These are phyloP conservation scores for Phlebiopsis flavidoalba DNA, from an alignment of 768 basidiomycete genomes.

Conservation along the genomic window DNA sequence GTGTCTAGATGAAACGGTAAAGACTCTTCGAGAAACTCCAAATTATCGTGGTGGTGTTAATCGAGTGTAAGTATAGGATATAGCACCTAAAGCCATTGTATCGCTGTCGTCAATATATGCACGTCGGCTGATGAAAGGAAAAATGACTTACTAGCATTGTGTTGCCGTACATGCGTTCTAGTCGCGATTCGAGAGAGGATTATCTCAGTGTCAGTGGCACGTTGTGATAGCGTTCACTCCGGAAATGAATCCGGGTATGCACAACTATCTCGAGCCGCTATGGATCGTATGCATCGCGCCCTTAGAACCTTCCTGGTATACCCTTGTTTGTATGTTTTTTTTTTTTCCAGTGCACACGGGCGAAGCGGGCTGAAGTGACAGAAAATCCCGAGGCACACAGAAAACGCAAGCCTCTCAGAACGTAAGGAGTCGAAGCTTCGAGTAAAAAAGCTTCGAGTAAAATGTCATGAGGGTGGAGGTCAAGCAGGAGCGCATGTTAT, in stretches of 20 bases:
- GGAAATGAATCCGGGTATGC: constrained; percentile 1
- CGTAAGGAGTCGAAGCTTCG: too few relatives aligned
- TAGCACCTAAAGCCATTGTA: not conserved
- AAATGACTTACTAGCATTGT: not conserved
- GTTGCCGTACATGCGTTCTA: not conserved
- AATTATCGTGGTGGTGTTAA: not conserved
- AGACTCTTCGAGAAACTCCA: not conserved
- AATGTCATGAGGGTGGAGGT: too few relatives aligned
- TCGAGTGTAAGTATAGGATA: not conserved
- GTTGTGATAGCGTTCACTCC: constrained; percentile 2
- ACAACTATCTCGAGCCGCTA: not conserved
- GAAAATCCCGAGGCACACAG: not conserved
- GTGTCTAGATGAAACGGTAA: not conserved
- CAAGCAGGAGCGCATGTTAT: too few relatives aligned
- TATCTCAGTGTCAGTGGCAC: not conserved
- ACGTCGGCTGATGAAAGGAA: not conserved
- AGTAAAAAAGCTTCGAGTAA: too few relatives aligned
- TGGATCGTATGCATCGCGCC: not conserved
- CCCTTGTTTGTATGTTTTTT: not conserved
- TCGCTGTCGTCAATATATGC: not conserved
- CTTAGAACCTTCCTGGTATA: not conserved
- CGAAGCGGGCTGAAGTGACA: not conserved
- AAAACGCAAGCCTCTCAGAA: too few relatives aligned
- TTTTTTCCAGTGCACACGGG: not conserved
- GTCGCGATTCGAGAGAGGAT: not conserved